Conservation (phyloP, 345 rosid species). For the Carallia pectinifolia region DNA sequence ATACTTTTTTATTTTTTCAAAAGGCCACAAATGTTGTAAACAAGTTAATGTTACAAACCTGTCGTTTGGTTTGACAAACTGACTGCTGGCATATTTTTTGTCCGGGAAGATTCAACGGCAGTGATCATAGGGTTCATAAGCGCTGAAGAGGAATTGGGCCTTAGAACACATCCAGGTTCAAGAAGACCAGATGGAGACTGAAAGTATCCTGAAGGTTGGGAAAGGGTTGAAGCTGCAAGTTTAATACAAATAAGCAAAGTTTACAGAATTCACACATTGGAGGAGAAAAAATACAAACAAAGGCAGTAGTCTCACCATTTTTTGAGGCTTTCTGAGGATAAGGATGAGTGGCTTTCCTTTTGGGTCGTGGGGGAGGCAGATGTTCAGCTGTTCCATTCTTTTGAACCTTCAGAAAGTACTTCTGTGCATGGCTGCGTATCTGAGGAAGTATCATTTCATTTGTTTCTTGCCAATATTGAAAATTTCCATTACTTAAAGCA, state of each 20-base stretch:
- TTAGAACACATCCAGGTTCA: slow-evolving; percentile 47
- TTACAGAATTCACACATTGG: background rate
- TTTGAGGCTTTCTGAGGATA: slow-evolving; percentile 88
- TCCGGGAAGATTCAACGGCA: slow-evolving; percentile 48
- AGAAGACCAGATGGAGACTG: slow-evolving; percentile 45
- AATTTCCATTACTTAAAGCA: slow-evolving; percentile 1
- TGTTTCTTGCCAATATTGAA: background rate
- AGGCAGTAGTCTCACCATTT: slow-evolving; percentile 40
- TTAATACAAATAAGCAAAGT: slow-evolving; percentile 10
- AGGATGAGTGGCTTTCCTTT: slow-evolving; percentile 93
- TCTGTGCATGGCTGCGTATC: slow-evolving; percentile 95
- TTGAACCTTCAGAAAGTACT: slow-evolving; percentile 83
- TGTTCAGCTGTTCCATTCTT: slow-evolving; percentile 84
- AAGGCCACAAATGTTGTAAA: no score
- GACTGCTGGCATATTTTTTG: slow-evolving; percentile 46
- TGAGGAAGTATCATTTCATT: slow-evolving; percentile 19
- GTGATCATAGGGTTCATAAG: slow-evolving; percentile 44
- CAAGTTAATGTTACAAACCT: slow-evolving; percentile 30
- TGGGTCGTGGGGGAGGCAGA: slow-evolving; percentile 90
- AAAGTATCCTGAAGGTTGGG: slow-evolving; percentile 46
- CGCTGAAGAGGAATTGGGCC: slow-evolving; percentile 58
- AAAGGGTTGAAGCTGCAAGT: slow-evolving; percentile 36
- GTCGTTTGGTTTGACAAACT: slow-evolving; percentile 42
- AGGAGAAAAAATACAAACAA: slow-evolving; percentile 9
- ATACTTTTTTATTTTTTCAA: background rate